Evolutionary conservation across 208 protist genomes (phyloP), one percentile per base, ranked within the genome.

Genomic region (Trypanosoma platydactyli): DNA sequence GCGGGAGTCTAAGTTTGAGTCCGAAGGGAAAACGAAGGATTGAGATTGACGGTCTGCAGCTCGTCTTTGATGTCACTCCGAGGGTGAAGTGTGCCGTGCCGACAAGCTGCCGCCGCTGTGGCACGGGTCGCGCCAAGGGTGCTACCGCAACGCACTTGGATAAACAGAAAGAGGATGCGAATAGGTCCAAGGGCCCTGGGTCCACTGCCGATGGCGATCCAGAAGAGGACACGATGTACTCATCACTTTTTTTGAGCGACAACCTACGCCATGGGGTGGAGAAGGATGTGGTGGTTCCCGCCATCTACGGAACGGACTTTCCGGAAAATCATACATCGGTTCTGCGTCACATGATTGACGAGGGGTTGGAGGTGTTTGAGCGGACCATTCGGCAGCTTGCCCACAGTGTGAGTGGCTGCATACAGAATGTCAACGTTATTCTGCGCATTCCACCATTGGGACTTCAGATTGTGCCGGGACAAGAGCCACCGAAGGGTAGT

Each of bases 41-140:
- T 53, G 69, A 75, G 15, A 35, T 75, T 45, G 61, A 75, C 48
- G 69, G 69, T 7, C 13, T 75, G 16, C 69, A 75, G 38, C 69
- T 75, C 29, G 69, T 75, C 5, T 68, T 75, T 29, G 69, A 75
- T 64, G 62, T 75, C 12, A 64, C 52, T 35, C 69, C 69, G 41
- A 53, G 61, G 46, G 46, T 58, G 35, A 53, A 64, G 25, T 75
- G 52, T 38, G 29, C 56, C 27, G 25, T 66, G 5, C 62, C 61
- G 24, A 63, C 51, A 25, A 44, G 45, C 40, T 5, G 40, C 24
- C 52, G 45, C 41, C 15, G 29, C 16, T 12, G 46, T 12, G 20
- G 7, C 27, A 44, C 18, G 25, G 53, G 48, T 25, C 42, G 30
- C 24, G 5, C 18, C 12, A 50, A 48, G 3, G 44, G 45, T 40